Evolutionary conservation across 2,329 filamentous ascomycete species (phyloP), one percentile per base, ranked within the genome.

Genomic region (Thyridium curvatum): DNA sequence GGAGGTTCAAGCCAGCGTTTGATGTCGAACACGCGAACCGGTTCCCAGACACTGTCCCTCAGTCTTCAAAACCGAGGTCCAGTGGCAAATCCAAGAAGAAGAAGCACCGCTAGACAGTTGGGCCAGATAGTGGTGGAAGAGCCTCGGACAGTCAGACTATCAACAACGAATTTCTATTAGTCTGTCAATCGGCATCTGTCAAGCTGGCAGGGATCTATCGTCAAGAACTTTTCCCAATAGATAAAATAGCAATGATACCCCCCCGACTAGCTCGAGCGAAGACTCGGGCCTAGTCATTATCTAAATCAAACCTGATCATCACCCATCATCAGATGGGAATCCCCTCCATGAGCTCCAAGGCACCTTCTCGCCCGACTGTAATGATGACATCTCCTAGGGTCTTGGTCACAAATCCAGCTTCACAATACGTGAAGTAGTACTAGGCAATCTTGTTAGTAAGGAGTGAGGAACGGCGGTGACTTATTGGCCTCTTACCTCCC

Each of bases 1-100:
- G 86, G 45, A 77, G 79, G 48, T 79, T 89, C 58, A 97, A 96
- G 65, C 71, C 81, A 14, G 84, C 74, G 1, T 96, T 98, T 55
- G 93, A 97, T 56, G 68, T 79, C 41, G 87, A 94, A 56, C 79
- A 88, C 58, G 68, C 81, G 40, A 82, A 79, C 59, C 78, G 75
- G 41, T 93, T 76, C 58, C 69, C 73, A 4, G 49, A 64, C 47
- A n/a, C 30, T n/a, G 17, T 12, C 3, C 18, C 33, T 42, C 43
- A 48, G 37, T 54, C 41, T 52, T 51, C 18, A 53, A 63, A 38
- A 49, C 54, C 38, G 8, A 64, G 66, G 39, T 61, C 63, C 40
- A 71, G 57, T 36, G 43, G 49, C 12, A 69, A 63, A 47, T 62
- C 59, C 45, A 69, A 67, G 47, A 68, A 61, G 41, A 59, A 58